phyloP scores from a whole-genome alignment of 2,329 filamentous ascomycete genomes.

The Neonectria coccinea region DNA sequence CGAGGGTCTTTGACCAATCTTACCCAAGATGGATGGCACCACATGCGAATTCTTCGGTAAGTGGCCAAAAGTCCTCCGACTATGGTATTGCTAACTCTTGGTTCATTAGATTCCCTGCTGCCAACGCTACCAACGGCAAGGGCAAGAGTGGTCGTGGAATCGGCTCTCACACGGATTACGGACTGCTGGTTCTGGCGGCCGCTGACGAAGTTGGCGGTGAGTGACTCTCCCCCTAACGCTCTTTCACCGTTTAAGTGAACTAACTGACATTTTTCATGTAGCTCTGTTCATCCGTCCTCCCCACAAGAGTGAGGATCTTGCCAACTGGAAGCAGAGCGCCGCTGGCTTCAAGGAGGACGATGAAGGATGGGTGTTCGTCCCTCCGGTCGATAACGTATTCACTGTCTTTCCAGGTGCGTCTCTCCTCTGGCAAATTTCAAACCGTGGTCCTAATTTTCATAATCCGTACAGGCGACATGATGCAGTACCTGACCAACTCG shows the following conservation, averaged over 20 bases:
- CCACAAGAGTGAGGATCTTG: slow-evolving; percentile 52
- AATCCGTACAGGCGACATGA: slow-evolving; percentile 56
- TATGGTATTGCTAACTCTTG: background rate
- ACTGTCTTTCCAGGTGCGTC: slow-evolving; percentile 61
- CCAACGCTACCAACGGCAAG: slow-evolving; percentile 58
- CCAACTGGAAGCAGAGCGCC: slow-evolving; percentile 60
- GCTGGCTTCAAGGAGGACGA: slow-evolving; percentile 59
- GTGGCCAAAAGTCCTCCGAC: no score
- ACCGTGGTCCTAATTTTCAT: no score
- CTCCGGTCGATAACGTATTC: slow-evolving; percentile 57
- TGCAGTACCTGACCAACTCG: slow-evolving; percentile 62
- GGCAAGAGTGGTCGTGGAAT: slow-evolving; percentile 63
- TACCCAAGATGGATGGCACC: slow-evolving; percentile 63
- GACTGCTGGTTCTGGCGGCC: slow-evolving; percentile 62
- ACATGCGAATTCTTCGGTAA: slow-evolving; percentile 54
- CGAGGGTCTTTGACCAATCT: slow-evolving; percentile 55
- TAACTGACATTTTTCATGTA: slow-evolving; percentile 24
- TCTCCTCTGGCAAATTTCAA: background rate
- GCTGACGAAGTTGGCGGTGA: slow-evolving; percentile 63
- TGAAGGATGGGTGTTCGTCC: slow-evolving; percentile 61
- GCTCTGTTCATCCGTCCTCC: slow-evolving; percentile 61
- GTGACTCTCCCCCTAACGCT: slow-evolving; percentile 3
- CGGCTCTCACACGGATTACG: slow-evolving; percentile 65
- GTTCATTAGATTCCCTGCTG: slow-evolving; percentile 44
- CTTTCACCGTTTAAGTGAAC: background rate